Evolutionary conservation across 1,284 basidiomycete species (phyloP).

Genomic region (Ganoderma boninense): DNA sequence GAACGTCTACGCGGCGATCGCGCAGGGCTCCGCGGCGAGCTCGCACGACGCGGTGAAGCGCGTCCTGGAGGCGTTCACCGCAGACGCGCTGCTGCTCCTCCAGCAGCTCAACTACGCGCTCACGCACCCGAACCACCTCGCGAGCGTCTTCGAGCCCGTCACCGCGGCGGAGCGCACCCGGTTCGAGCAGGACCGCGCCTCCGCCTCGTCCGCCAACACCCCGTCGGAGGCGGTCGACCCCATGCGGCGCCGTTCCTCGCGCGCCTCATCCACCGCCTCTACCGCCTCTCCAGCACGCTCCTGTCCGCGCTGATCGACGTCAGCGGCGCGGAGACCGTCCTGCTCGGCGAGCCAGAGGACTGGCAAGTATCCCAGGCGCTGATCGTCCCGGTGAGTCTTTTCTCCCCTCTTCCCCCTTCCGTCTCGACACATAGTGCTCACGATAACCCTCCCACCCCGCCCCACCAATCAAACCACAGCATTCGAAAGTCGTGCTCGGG

Average conservation of each 20-base stretch:
- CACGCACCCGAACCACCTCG: constrained; percentile 89
- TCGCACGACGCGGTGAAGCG: constrained; percentile 59
- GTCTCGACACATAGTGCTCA: too few relatives aligned
- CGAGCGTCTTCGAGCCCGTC: constrained; percentile 83
- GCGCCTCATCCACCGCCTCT: constrained; percentile 72
- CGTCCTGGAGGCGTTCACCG: constrained; percentile 73
- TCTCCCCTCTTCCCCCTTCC: too few relatives aligned
- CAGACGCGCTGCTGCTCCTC: constrained; percentile 75
- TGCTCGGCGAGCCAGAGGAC: constrained; percentile 72
- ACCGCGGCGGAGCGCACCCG: constrained; percentile 75
- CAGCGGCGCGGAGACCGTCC: constrained; percentile 73
- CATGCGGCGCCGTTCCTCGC: constrained; percentile 72
- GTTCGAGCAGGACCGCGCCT: constrained; percentile 64
- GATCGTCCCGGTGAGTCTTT: constrained; percentile 73
- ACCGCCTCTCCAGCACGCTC: constrained; percentile 74
- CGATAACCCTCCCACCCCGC: too few relatives aligned
- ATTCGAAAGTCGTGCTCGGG: constrained; percentile 80
- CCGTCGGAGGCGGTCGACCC: constrained; percentile 63
- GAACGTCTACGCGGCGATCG: constrained; percentile 78
- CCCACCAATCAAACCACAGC: too few relatives aligned
- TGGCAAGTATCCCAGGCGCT: constrained; percentile 76
- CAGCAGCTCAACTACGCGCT: constrained; percentile 91
- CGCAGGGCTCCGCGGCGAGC: constrained; percentile 57
- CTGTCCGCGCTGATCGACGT: constrained; percentile 75
- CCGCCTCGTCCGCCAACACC: constrained; percentile 39